A percentile compares a stretch with the other conserved stretches of the same genome.
Evolutionary conservation across 805 yeast species (phyloP).

Genomic region (Ogataea wickerhamii): DNA sequence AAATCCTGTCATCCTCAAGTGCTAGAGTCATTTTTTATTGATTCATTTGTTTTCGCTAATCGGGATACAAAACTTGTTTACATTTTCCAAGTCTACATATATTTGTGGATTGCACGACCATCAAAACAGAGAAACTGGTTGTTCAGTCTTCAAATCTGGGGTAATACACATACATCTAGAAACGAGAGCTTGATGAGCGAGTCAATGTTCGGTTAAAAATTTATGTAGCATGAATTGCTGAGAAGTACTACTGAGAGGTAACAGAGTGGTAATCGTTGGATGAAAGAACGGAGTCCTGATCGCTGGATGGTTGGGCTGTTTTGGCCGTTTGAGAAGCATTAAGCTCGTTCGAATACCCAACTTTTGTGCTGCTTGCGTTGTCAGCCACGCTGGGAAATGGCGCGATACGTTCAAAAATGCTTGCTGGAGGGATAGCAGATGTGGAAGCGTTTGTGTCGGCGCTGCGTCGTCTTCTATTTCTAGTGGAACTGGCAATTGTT

Average conservation of each 20-base stretch:
- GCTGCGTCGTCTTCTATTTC: constrained; percentile 31
- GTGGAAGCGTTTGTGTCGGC: constrained; percentile 57
- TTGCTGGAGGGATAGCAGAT: constrained; percentile 71
- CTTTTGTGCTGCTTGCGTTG: constrained; percentile 13
- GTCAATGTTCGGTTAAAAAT: too few relatives aligned
- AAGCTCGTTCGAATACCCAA: constrained; percentile 5
- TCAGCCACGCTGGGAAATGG: constrained; percentile 21
- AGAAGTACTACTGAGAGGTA: constrained; percentile 9
- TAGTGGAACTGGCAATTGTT: constrained; percentile 33
- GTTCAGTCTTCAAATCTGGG: background rate
- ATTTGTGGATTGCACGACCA: background rate
- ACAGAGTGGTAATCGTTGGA: constrained; percentile 18
- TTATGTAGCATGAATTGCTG: too few relatives aligned
- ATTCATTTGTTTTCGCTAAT: background rate
- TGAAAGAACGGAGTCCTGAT: constrained; percentile 18
- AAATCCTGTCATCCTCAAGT: too few relatives aligned
- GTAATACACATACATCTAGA: too few relatives aligned
- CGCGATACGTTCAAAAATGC: constrained; percentile 55
- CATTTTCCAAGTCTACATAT: background rate
- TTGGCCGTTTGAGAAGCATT: background rate
- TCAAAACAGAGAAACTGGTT: background rate
- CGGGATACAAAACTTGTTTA: constrained; percentile 1
- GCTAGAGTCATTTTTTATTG: background rate
- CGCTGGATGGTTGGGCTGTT: constrained; percentile 7
- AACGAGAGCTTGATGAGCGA: too few relatives aligned